These are phyloP conservation scores for Paecilomyces niveus DNA, from an alignment of 2,329 filamentous ascomycete species.

Conservation along the genomic window DNA sequence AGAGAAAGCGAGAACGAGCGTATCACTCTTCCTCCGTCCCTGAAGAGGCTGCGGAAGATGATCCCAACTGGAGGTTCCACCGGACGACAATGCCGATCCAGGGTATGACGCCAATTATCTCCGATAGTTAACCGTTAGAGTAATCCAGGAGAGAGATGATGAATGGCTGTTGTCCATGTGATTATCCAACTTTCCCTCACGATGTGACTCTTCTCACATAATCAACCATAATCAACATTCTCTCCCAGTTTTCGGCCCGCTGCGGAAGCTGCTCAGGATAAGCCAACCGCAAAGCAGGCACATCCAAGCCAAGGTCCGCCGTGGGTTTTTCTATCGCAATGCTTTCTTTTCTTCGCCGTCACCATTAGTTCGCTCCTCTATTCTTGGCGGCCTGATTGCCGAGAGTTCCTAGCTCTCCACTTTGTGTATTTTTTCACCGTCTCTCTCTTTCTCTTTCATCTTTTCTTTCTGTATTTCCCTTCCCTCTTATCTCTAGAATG, in stretches of 20 bases:
- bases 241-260: background rate
- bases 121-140: background rate
- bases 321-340: constrained; percentile 2
- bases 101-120: background rate
- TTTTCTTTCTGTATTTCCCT: constrained; percentile 3
- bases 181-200: background rate
- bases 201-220: no score
- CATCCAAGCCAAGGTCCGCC: background rate
- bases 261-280: background rate
- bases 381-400: constrained; percentile 2
- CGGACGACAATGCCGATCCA: background rate
- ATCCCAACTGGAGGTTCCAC: background rate
- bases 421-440: constrained; percentile 1
- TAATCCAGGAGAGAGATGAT: no score
- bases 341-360: constrained; percentile 1
- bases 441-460: constrained; percentile 7
- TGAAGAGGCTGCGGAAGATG: background rate
- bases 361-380: background rate
- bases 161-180: background rate
- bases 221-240: background rate
- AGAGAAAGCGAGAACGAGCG: background rate
- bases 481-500: constrained; percentile 6
- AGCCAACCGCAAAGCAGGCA: background rate
- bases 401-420: constrained; percentile 17
- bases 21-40: background rate